Conservation (phyloP, 1,284 basidiomycete genomes). For the Cutaneotrichosporon spelunceum region DNA sequence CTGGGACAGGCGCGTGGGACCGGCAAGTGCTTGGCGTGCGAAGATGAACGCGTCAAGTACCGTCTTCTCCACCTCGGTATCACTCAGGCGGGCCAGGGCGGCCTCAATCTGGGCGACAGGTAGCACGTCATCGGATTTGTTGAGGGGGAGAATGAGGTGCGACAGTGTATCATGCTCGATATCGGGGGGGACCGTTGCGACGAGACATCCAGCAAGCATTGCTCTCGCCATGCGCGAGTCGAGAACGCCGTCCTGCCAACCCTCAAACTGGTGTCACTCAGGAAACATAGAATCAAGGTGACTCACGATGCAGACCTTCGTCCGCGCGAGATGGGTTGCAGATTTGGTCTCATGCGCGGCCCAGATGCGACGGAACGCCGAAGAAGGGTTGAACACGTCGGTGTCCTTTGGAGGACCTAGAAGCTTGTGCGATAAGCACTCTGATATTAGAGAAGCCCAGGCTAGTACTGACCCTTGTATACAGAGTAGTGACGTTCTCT, state of each 20-base stretch:
- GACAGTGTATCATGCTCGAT: constrained; percentile 28
- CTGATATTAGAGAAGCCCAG: not conserved
- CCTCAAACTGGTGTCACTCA: constrained; percentile 31
- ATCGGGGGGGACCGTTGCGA: constrained; percentile 34
- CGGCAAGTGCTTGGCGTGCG: constrained; percentile 8
- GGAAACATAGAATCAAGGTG: not conserved
- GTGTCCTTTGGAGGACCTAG: not conserved
- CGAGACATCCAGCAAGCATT: constrained; percentile 42
- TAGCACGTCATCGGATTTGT: not conserved
- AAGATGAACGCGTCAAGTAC: constrained; percentile 7
- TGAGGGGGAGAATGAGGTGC: constrained; percentile 8
- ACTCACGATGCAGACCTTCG: constrained; percentile 39
- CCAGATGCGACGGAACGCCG: constrained; percentile 25
- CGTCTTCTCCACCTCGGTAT: not conserved
- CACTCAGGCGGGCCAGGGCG: not conserved
- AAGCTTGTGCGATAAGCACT: constrained; percentile 11
- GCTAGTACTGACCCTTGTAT: constrained; percentile 19
- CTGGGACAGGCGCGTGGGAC: not conserved
- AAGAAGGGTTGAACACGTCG: not conserved
- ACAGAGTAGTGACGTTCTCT: constrained; percentile 22
- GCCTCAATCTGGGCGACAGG: constrained; percentile 4
- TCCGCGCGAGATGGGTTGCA: constrained; percentile 26
- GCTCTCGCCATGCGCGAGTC: constrained; percentile 37
- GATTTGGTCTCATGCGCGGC: constrained; percentile 22
- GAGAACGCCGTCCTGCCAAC: constrained; percentile 32